Percentiles rank a stretch among this genome's conserved stretches.
Conservation (phyloP, 2,329 filamentous ascomycete genomes). For the Alternaria consortialis region DNA sequence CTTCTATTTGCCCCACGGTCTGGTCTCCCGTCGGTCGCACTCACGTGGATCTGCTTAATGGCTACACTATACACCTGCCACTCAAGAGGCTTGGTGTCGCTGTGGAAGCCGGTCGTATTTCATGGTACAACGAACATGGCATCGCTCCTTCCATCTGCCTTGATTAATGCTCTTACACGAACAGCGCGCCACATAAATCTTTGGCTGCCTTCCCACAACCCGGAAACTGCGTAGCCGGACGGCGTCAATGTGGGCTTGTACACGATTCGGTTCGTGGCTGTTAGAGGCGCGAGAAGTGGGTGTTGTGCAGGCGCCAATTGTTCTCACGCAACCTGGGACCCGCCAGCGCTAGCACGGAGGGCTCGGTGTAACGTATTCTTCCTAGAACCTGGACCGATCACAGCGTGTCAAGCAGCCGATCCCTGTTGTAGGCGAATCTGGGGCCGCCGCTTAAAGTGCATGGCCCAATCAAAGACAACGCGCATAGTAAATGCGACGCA, state of each 20-base stretch:
- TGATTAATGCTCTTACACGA: slow-evolving; percentile 23
- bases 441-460: slow-evolving; percentile 32
- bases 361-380: slow-evolving; percentile 30
- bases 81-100: slow-evolving; percentile 6
- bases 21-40: slow-evolving; percentile 19
- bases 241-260: slow-evolving; percentile 6
- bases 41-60: slow-evolving; percentile 25
- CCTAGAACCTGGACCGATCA: slow-evolving; percentile 24
- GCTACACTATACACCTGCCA: slow-evolving; percentile 17
- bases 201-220: slow-evolving; percentile 20
- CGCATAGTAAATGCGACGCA: slow-evolving; percentile 16
- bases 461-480: slow-evolving; percentile 22
- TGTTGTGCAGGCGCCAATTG: slow-evolving; percentile 25
- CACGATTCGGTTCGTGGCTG: slow-evolving; percentile 16
- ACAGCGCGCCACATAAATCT: slow-evolving; percentile 12
- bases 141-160: slow-evolving; percentile 9
- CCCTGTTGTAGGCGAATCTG: slow-evolving; percentile 27
- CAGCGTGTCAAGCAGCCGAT: slow-evolving; percentile 31
- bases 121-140: slow-evolving; percentile 17
- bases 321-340: slow-evolving; percentile 15
- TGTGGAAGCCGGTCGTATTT: slow-evolving; percentile 6
- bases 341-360: slow-evolving; percentile 26
- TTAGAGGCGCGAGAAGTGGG: slow-evolving; percentile 17
- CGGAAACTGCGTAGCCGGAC: slow-evolving; percentile 5
- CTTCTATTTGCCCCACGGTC: slow-evolving; percentile 24